Percentiles rank a stretch among this genome's conserved stretches.
phyloP scores from a whole-genome alignment of 2,329 filamentous ascomycete species.

The Zopfia rhizophila region DNA sequence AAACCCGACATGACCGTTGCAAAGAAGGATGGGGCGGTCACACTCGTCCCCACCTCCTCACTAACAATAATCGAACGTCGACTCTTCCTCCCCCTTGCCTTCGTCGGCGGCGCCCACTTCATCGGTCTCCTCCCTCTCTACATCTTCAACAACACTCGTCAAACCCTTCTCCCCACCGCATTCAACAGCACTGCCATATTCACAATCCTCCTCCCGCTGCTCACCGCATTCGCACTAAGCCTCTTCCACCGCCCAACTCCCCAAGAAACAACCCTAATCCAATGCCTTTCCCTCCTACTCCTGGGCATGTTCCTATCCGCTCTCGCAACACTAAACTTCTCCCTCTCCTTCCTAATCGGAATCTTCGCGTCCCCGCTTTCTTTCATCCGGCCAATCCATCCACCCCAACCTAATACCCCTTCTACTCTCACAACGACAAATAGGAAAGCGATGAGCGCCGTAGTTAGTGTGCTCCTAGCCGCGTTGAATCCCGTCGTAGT shows the following conservation, averaged over 20 bases:
- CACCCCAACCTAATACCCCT: slow-evolving; percentile 1
- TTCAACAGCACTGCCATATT: slow-evolving; percentile 46
- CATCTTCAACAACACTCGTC: slow-evolving; percentile 80
- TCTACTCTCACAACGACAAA: slow-evolving; percentile 2
- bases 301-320: slow-evolving; percentile 92
- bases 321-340: slow-evolving; percentile 96
- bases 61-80: slow-evolving; percentile 67
- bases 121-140: slow-evolving; percentile 84
- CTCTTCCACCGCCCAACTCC: slow-evolving; percentile 62
- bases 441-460: slow-evolving; percentile 17
- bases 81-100: slow-evolving; percentile 76
- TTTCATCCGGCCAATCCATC: slow-evolving; percentile 66
- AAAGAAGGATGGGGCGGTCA: slow-evolving; percentile 45
- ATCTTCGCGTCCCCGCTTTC: slow-evolving; percentile 80
- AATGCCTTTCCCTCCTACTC: slow-evolving; percentile 91
- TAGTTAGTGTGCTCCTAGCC: slow-evolving; percentile 33
- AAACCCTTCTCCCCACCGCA: slow-evolving; percentile 49
- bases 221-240: slow-evolving; percentile 39
- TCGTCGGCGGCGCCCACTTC: slow-evolving; percentile 79
- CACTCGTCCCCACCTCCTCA: slow-evolving; percentile 51
- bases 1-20: slow-evolving; percentile 57
- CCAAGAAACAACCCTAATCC: slow-evolving; percentile 81
- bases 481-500: slow-evolving; percentile 47
- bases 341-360: slow-evolving; percentile 85
- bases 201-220: slow-evolving; percentile 45